A percentile compares a stretch with the other conserved stretches of the same genome.
These are phyloP conservation scores for Fusarium napiforme DNA, from an alignment of 2,329 filamentous ascomycete species.

Conservation along the genomic window DNA sequence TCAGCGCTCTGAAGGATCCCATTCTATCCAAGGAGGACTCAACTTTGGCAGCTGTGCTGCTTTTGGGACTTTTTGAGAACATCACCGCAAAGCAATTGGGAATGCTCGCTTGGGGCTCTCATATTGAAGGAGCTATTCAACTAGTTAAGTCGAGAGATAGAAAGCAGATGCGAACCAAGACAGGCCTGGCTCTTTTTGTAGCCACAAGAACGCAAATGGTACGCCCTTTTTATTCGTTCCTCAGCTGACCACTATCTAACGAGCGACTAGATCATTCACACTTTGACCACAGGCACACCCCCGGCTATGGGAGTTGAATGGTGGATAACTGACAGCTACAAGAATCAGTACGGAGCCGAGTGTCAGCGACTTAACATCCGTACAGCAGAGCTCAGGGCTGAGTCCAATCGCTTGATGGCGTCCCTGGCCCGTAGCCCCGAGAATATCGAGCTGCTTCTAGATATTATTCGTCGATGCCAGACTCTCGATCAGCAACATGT, in stretches of 20 bases:
- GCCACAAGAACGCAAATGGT: constrained; percentile 71
- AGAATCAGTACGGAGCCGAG: constrained; percentile 59
- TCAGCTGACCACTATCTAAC: constrained; percentile 4
- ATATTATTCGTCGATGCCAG: constrained; percentile 63
- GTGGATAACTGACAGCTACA: constrained; percentile 67
- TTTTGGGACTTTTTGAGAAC: constrained; percentile 70
- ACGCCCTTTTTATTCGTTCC: constrained; percentile 6
- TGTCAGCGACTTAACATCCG: constrained; percentile 65
- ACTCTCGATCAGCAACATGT: constrained; percentile 63
- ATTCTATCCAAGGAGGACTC: constrained; percentile 63
- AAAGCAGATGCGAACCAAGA: constrained; percentile 64
- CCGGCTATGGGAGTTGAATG: constrained; percentile 67
- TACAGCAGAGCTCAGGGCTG: constrained; percentile 65
- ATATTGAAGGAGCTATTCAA: constrained; percentile 72
- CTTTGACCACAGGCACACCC: constrained; percentile 62
- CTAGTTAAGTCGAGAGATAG: constrained; percentile 68
- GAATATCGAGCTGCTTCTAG: constrained; percentile 61
- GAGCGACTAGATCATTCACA: constrained; percentile 63
- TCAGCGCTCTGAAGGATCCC: constrained; percentile 63
- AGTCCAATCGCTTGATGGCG: constrained; percentile 62
- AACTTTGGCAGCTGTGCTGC: constrained; percentile 68
- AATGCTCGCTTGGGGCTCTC: constrained; percentile 70
- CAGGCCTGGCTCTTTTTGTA: constrained; percentile 66
- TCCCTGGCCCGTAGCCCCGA: constrained; percentile 58
- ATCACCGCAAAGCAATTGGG: constrained; percentile 66